Evolutionary conservation across 768 basidiomycete species (phyloP), one percentile per base, ranked within the genome.

Genomic region (Boletus vermiculosoides): DNA sequence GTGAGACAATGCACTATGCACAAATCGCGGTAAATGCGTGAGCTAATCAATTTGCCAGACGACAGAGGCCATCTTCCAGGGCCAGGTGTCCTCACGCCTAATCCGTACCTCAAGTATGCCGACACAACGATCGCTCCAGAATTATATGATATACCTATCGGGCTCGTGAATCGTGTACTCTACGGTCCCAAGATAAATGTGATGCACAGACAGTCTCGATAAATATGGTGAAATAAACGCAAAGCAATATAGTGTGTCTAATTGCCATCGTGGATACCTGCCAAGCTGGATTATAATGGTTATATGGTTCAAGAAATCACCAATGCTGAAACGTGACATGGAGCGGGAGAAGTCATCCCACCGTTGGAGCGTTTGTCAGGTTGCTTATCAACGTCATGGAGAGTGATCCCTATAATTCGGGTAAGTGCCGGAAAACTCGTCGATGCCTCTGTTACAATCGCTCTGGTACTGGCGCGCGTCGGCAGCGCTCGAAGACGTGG

Each of bases 91-190:
- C 61, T 64, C 42, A 63, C 56, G 0, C 60, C 62, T 10, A 74
- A 75, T 63, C 77, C 82, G 20, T 88, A 88, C 63, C 64, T 81
- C 49, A 74, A 69, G 10, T 76, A 83, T 40, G 77, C 81, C 3
- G 69, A 77, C 51, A 66, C 75, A 1, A 71, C 76, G 57, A 74
- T 80, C 28, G 76, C 82, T 16, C 86, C 88, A 4, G 85, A 86
- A 56, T 71, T 89, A 39, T 90, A 90, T 69, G 92, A 94, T 70
- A 83, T 94, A 60, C 92, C 92, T 5, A 84, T 91, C 50, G 87
- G 88, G 13, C 68, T 91, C 44, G 88, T 93, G 31, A 92, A 92
- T 63, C 84, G 86, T 49, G 83, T 90, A 46, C 64, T 89, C 33
- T 92, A 91, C 56, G 65, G 71, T 18, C 70, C 67, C 33, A 60